Base-by-base conservation (phyloP, 192 early-diverging fungal genomes). In the Linnemannia elongata region DNA sequence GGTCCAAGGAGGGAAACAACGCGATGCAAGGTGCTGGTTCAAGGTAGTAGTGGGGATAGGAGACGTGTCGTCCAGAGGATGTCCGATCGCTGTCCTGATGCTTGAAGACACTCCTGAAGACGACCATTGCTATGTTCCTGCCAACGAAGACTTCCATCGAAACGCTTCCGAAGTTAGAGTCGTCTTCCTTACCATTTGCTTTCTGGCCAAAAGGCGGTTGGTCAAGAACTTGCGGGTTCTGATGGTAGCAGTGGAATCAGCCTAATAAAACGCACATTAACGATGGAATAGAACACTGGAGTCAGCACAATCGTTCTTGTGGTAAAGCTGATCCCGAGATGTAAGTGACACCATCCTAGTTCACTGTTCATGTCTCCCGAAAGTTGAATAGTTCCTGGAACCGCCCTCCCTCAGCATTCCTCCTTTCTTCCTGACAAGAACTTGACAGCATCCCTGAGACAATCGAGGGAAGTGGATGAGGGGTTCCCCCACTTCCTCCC, bases 171-270 rank as follows among this genome's bases (percentile, higher is more conserved):
- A 49, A 38, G 72, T 74, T 74, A 45, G 13, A 52, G 35, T 22
- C 33, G 22, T 71, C 69, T 33, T 70, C 76, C 49, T 77, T 77
- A 77, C 94, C 94, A 98, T 97, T 94, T 99, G 98, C 94, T 96
- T 97, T 89, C 98, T 94, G 90, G 96, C 94, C 75, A 99, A 96
- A 82, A 99, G 93, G 87, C 96, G 96, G 97, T 99, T 99, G 86
- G 97, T 98, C 87, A 99, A 93, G 95, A 99, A 99, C 95, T 99
- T 98, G 92, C 98, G 95, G 87, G 98, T 99, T 88, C 98, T 93
- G 92, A 99, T 94, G 90, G 97, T 99, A 93, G 97, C 96, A 89
- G 94, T 90, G 82, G 95, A 87, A 81, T 87, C 85, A 87, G 85
- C 85, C 85, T 87, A 87, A 30, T 52, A 20, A n/a, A 44, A 44